These are phyloP conservation scores for Fusarium sterilihyphosum DNA, from an alignment of 2,329 filamentous ascomycete species.

Conservation along the genomic window DNA sequence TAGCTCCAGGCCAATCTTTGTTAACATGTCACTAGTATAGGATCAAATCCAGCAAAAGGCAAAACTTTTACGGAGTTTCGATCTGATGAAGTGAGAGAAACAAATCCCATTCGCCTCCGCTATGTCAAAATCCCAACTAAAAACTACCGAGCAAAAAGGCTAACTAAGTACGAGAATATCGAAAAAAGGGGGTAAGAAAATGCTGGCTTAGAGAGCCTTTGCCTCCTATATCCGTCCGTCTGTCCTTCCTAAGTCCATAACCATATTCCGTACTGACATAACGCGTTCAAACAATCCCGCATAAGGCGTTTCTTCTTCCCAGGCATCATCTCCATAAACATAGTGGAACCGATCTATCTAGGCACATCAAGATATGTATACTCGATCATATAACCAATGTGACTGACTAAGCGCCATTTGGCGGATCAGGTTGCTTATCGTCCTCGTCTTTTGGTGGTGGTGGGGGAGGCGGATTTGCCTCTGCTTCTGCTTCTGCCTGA, in stretches of 20 bases:
- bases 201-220: neutral
- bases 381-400: neutral
- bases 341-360: constrained; percentile 7
- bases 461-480: constrained; percentile 13
- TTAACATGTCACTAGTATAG: neutral
- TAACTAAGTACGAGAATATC: constrained; percentile 29
- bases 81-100: neutral
- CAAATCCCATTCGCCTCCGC: constrained; percentile 48
- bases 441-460: constrained; percentile 34
- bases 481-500: constrained; percentile 5
- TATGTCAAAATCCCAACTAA: constrained; percentile 42
- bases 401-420: constrained; percentile 33
- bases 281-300: constrained; percentile 28
- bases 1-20: neutral
- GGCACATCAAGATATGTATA: constrained; percentile 3
- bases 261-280: constrained; percentile 18
- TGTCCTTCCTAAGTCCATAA: constrained; percentile 6
- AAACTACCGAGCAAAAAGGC: constrained; percentile 26
- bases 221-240: constrained; percentile 16
- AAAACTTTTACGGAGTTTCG: neutral
- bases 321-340: constrained; percentile 37
- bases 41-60: neutral
- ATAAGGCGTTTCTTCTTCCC: constrained; percentile 23
- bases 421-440: constrained; percentile 23
- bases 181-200: constrained; percentile 20